Conservation (phyloP, 169 alveolate species). For the Theileria equi region DNA sequence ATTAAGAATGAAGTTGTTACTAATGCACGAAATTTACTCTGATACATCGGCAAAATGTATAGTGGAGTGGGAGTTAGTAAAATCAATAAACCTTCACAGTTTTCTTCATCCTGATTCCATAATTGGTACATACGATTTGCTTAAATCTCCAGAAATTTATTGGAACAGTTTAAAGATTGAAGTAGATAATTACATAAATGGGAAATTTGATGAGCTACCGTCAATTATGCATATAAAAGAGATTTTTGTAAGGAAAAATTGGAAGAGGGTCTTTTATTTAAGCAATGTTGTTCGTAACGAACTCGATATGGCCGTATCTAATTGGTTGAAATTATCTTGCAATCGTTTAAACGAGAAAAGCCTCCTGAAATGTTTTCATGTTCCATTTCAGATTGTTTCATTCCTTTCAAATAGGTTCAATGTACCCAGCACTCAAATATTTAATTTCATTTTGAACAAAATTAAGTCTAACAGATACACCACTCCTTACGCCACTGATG, state of each 20-base stretch:
- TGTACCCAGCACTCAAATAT: slow-evolving; percentile 19
- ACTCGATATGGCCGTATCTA: slow-evolving; percentile 14
- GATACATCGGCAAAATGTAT: background rate
- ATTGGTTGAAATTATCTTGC: slow-evolving; percentile 28
- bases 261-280: slow-evolving; percentile 28
- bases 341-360: slow-evolving; percentile 21
- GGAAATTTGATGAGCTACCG: slow-evolving; percentile 4
- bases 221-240: slow-evolving; percentile 18
- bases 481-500: background rate
- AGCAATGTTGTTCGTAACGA: slow-evolving; percentile 2
- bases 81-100: slow-evolving; percentile 10
- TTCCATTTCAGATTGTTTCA: slow-evolving; percentile 23
- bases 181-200: slow-evolving; percentile 19
- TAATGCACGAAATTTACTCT: background rate
- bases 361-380: slow-evolving; percentile 11
- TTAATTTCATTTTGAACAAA: slow-evolving; percentile 5
- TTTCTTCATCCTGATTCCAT: background rate
- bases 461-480: background rate
- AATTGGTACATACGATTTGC: slow-evolving; percentile 21
- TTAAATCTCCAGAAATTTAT: background rate
- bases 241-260: slow-evolving; percentile 36
- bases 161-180: slow-evolving; percentile 39
- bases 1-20: slow-evolving; percentile 8
- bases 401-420: background rate
- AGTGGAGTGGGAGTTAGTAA: slow-evolving; percentile 33